Conservation (phyloP, 768 basidiomycete species). For the Hebeloma cylindrosporum region DNA sequence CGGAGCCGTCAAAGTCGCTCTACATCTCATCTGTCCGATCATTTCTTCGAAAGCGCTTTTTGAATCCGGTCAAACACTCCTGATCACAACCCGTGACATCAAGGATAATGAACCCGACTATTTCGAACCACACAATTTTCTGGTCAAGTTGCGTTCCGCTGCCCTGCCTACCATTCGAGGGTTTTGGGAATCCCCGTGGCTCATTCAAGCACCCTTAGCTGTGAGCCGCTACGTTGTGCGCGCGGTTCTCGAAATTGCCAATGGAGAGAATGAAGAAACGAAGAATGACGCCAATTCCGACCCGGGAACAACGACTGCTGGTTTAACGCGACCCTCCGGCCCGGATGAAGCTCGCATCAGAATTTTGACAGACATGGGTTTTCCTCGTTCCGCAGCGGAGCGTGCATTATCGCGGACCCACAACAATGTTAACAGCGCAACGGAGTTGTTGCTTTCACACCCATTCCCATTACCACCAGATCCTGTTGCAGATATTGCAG, state of each 20-base stretch:
- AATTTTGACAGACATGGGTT: constrained; percentile 95
- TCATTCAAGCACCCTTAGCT: constrained; percentile 69
- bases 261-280: constrained; percentile 76
- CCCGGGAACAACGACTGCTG: constrained; percentile 22
- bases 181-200: constrained; percentile 86
- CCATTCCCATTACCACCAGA: constrained; percentile 78
- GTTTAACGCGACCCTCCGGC: constrained; percentile 39
- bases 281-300: constrained; percentile 46
- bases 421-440: constrained; percentile 87
- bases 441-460: constrained; percentile 81
- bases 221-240: constrained; percentile 76
- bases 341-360: constrained; percentile 79
- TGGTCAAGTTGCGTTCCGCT: constrained; percentile 75
- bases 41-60: constrained; percentile 78
- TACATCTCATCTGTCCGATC: constrained; percentile 75
- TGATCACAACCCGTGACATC: constrained; percentile 74
- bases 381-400: constrained; percentile 84
- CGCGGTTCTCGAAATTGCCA: constrained; percentile 76
- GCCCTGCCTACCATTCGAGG: constrained; percentile 64
- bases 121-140: constrained; percentile 85
- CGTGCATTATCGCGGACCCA: constrained; percentile 79
- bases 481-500: constrained; percentile 24
- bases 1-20: constrained; percentile 76
- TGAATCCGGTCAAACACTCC: constrained; percentile 80
- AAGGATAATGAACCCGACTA: constrained; percentile 74